phyloP scores from a whole-genome alignment of 139 green algal species.

The Chlorella vulgaris region DNA sequence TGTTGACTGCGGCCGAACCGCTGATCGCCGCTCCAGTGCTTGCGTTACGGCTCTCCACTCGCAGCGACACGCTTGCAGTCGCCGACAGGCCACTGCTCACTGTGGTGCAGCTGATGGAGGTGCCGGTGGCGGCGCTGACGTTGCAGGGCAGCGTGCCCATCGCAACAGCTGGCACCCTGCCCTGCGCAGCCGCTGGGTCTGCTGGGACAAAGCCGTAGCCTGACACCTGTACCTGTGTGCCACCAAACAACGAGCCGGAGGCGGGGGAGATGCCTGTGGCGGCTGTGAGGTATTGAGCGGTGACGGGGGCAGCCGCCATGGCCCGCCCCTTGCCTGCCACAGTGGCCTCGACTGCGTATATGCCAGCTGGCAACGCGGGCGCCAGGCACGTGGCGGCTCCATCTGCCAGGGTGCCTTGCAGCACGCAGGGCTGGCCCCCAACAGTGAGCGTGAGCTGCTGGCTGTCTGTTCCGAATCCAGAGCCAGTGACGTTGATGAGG shows the following conservation, averaged over 20 bases:
- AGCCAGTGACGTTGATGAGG: neutral
- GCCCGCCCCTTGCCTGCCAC: neutral
- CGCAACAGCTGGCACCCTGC: neutral
- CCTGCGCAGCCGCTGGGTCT: neutral
- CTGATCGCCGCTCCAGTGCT: neutral
- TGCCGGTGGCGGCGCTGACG: neutral
- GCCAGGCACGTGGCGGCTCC: neutral
- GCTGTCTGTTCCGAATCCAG: neutral
- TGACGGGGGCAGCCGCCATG: neutral
- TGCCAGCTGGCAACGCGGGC: neutral
- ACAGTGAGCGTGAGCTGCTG: neutral
- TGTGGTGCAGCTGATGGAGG: neutral
- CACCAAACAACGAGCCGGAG: neutral
- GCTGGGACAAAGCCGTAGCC: neutral
- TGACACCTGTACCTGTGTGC: neutral
- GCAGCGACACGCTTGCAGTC: neutral
- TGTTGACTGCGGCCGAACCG: neutral
- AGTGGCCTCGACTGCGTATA: neutral
- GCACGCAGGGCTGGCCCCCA: neutral
- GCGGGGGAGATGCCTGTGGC: neutral
- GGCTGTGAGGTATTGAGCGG: neutral
- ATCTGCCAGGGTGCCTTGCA: neutral
- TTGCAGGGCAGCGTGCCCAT: neutral
- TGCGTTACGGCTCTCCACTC: neutral
- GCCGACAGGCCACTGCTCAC: neutral